Percentiles rank a stretch among this genome's conserved stretches.
These are phyloP conservation scores for Pyrenophora seminiperda DNA, from an alignment of 2,329 filamentous ascomycete species.

Conservation along the genomic window DNA sequence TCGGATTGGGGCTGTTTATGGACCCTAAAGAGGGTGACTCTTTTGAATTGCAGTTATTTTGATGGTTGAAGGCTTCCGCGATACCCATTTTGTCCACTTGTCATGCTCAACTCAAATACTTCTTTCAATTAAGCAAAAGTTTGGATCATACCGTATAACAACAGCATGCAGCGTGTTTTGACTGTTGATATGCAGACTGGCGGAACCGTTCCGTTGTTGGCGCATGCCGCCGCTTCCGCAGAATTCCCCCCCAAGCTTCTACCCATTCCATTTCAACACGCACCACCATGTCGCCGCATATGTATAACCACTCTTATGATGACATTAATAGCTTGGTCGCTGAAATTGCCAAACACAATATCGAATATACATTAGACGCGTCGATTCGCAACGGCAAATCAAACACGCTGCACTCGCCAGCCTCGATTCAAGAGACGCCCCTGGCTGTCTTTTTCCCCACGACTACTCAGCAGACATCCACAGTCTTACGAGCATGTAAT, in stretches of 20 bases:
- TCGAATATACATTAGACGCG: conserved; percentile 18
- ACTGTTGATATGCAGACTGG: too few species aligned
- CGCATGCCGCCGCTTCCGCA: too few species aligned
- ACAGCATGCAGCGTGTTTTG: not conserved
- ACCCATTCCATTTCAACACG: not conserved
- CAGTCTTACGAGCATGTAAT: conserved; percentile 84
- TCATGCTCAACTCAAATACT: too few species aligned
- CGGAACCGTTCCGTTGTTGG: too few species aligned
- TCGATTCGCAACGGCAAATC: conserved; percentile 22
- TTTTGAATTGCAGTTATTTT: not conserved
- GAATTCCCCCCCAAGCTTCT: not conserved
- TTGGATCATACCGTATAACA: too few species aligned
- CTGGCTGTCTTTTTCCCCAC: conserved; percentile 72
- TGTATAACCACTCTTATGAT: conserved; percentile 19
- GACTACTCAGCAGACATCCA: conserved; percentile 77
- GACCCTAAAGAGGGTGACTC: not conserved
- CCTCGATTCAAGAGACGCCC: conserved; percentile 42
- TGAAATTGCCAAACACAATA: not conserved
- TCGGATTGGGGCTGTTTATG: too few species aligned
- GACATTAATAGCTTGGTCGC: conserved; percentile 17
- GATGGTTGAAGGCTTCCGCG: not conserved
- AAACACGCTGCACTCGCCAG: conserved; percentile 32
- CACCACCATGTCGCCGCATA: conserved; percentile 3
- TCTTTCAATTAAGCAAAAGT: too few species aligned
- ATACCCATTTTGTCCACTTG: conserved; percentile 4